phyloP scores from a whole-genome alignment of 345 rosid genomes.

The Eucalyptus polybractea region DNA sequence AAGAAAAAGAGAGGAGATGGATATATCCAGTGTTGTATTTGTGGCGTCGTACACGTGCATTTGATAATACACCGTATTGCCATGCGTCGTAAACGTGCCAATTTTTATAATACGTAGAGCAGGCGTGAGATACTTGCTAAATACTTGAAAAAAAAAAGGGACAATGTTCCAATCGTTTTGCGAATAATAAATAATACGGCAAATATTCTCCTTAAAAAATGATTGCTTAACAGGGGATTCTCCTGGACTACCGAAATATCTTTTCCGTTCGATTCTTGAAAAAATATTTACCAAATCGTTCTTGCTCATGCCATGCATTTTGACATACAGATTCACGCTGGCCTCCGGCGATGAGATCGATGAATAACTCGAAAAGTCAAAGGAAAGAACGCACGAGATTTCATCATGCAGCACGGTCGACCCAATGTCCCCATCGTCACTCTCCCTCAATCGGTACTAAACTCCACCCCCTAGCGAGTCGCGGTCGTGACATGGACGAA shows the following conservation, averaged over 20 bases:
- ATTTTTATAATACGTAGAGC: background rate
- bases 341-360: background rate
- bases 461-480: background rate
- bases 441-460: background rate
- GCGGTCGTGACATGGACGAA: background rate
- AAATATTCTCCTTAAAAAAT: background rate
- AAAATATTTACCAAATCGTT: background rate
- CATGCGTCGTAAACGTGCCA: background rate
- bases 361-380: background rate
- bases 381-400: background rate
- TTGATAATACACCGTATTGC: background rate
- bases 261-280: background rate
- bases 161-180: no score
- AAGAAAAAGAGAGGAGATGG: background rate
- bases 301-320: background rate
- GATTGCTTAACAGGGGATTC: background rate
- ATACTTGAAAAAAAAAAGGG: background rate
- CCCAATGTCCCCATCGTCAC: background rate
- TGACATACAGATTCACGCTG: no score
- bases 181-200: background rate
- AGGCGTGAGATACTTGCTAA: background rate
- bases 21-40: background rate
- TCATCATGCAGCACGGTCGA: background rate
- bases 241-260: background rate
- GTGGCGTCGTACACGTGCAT: background rate